phyloP scores from a whole-genome alignment of 2,329 filamentous ascomycete species.

The Colletotrichum viniferum region DNA sequence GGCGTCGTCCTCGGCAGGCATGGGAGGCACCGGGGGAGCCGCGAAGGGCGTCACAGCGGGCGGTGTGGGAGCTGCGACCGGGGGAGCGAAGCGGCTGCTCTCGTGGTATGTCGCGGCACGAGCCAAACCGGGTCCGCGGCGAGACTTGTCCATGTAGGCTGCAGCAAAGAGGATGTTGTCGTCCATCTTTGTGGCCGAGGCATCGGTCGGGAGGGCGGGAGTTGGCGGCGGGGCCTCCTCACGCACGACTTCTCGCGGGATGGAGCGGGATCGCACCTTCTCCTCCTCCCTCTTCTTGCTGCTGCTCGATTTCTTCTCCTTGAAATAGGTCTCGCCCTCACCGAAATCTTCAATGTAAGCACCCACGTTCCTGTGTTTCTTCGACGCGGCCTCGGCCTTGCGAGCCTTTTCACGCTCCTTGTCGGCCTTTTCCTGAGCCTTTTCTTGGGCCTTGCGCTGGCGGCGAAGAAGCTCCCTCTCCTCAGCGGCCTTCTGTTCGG shows the following conservation, averaged over 20 bases:
- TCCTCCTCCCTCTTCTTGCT: conserved; percentile 39
- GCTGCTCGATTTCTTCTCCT: conserved; percentile 41
- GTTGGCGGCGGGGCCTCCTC: background rate
- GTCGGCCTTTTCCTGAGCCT: conserved; percentile 31
- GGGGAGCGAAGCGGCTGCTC: background rate
- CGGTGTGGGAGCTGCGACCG: conserved; percentile 13
- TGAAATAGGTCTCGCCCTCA: conserved; percentile 29
- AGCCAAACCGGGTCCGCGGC: background rate
- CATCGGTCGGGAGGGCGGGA: background rate
- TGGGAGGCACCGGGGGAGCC: conserved; percentile 1
- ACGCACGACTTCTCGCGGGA: background rate
- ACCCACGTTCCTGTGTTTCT: conserved; percentile 22
- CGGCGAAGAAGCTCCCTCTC: conserved; percentile 36
- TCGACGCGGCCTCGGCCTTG: conserved; percentile 35
- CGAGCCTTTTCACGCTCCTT: conserved; percentile 43
- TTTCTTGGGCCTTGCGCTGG: conserved; percentile 38
- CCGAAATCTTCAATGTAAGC: conserved; percentile 39
- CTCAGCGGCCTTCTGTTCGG: conserved; percentile 29
- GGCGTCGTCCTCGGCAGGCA: conserved; percentile 15
- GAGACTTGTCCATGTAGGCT: conserved; percentile 19
- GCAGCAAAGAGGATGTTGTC: conserved; percentile 13
- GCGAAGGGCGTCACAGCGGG: background rate
- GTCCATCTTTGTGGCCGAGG: background rate
- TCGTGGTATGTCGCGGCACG: conserved; percentile 12
- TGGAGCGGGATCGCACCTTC: conserved; percentile 16